A percentile compares a stretch with the other conserved stretches of the same genome.
Evolutionary conservation across 202 grass and related monocot genomes (phyloP).

Genomic region (Tripidium arundinaceum): DNA sequence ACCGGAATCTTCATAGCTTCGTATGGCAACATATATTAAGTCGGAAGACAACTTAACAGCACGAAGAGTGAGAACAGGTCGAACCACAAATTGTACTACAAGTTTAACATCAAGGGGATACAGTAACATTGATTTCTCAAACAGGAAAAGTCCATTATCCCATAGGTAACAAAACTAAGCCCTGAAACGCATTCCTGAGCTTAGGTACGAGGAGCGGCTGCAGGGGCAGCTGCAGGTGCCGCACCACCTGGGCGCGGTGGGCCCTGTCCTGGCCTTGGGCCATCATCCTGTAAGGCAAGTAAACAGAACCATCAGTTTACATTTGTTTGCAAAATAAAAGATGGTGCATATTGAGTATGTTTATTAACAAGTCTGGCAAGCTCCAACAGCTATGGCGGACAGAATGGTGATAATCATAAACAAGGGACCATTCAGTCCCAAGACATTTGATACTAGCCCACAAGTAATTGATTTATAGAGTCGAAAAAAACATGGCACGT

Average conservation of each 20-base stretch:
- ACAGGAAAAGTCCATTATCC: neutral
- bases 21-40: neutral
- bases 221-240: constrained; percentile 25
- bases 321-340: neutral
- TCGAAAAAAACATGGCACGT: neutral
- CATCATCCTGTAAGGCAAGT: constrained; percentile 34
- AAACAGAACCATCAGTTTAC: neutral
- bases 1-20: neutral
- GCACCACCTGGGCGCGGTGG: constrained; percentile 38
- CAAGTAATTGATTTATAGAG: neutral
- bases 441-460: neutral
- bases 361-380: neutral
- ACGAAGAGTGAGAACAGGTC: neutral
- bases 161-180: neutral
- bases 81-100: neutral
- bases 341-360: neutral
- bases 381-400: too few species aligned
- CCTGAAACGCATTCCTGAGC: neutral
- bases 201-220: constrained; percentile 29
- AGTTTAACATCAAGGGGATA: constrained; percentile 4
- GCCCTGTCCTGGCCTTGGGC: constrained; percentile 49
- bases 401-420: neutral
- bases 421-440: neutral
- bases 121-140: constrained; percentile 11
- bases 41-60: neutral